These are phyloP conservation scores for Xerophyta viscosa DNA, from an alignment of 106 monocot genomes.

Conservation along the genomic window DNA sequence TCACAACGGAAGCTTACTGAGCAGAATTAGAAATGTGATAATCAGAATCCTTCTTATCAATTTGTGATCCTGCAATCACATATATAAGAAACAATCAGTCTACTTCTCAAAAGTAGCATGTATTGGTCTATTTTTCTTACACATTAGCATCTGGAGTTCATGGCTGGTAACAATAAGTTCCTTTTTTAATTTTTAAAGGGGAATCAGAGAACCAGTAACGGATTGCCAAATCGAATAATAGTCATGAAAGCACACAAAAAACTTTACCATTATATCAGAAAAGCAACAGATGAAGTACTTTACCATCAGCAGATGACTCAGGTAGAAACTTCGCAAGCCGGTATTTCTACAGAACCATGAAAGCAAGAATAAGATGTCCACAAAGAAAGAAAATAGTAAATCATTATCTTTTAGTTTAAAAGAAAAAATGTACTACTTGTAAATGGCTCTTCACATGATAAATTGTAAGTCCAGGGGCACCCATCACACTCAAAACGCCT, in stretches of 20 bases:
- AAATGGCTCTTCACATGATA: slow-evolving; percentile 94
- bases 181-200: too few relatives aligned
- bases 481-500: slow-evolving; percentile 77
- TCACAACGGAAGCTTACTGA: slow-evolving; percentile 44
- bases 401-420: not conserved
- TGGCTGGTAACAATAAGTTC: too few relatives aligned
- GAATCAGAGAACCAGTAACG: too few relatives aligned
- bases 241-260: too few relatives aligned
- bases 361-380: not conserved
- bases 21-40: slow-evolving; percentile 38
- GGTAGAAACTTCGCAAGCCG: slow-evolving; percentile 80
- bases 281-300: too few relatives aligned
- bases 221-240: too few relatives aligned
- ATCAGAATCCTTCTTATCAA: slow-evolving; percentile 48
- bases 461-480: slow-evolving; percentile 73
- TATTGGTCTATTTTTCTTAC: too few relatives aligned
- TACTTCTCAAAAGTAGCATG: too few relatives aligned
- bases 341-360: slow-evolving; percentile 44
- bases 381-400: not conserved
- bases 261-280: too few relatives aligned
- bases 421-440: slow-evolving; percentile 56
- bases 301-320: slow-evolving; percentile 72
- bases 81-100: not conserved
- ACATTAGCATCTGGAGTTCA: too few relatives aligned
- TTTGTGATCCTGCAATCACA: slow-evolving; percentile 40